These are phyloP conservation scores for Trichoderma brevicompactum DNA, from an alignment of 2,329 filamentous ascomycete species.

Conservation along the genomic window DNA sequence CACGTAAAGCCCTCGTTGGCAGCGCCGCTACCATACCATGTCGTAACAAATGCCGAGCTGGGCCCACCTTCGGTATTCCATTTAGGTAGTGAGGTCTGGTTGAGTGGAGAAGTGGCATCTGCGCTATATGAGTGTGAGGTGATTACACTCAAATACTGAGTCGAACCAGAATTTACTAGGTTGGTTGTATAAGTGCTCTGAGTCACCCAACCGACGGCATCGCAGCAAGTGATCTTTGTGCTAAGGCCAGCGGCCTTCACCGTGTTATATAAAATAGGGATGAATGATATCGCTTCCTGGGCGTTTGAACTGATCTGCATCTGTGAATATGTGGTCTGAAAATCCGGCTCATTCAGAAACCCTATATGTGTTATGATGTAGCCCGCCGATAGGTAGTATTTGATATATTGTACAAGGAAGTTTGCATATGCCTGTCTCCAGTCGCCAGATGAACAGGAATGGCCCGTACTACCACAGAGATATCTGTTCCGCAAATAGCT, in stretches of 20 bases:
- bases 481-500: neutral
- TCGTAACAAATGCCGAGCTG: slow-evolving; percentile 5
- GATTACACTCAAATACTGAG: slow-evolving; percentile 2
- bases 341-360: slow-evolving; percentile 20
- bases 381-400: slow-evolving; percentile 13
- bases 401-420: slow-evolving; percentile 21
- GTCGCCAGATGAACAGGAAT: slow-evolving; percentile 17
- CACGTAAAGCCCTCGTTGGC: slow-evolving; percentile 19
- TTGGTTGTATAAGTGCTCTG: slow-evolving; percentile 22
- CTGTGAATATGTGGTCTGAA: slow-evolving; percentile 11
- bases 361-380: slow-evolving; percentile 18
- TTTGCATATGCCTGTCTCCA: slow-evolving; percentile 23
- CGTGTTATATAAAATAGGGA: slow-evolving; percentile 13
- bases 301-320: slow-evolving; percentile 21
- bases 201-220: slow-evolving; percentile 11
- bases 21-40: slow-evolving; percentile 12
- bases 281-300: slow-evolving; percentile 19
- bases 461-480: slow-evolving; percentile 10
- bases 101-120: slow-evolving; percentile 10
- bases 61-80: slow-evolving; percentile 22
- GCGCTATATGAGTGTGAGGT: slow-evolving; percentile 17
- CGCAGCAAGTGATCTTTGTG: slow-evolving; percentile 19
- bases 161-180: slow-evolving; percentile 15
- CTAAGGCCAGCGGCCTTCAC: slow-evolving; percentile 12
- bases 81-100: slow-evolving; percentile 12